Percentiles rank a stretch among this genome's conserved stretches.
Conservation (phyloP, 208 protist genomes). For the Trypanosoma avium region DNA sequence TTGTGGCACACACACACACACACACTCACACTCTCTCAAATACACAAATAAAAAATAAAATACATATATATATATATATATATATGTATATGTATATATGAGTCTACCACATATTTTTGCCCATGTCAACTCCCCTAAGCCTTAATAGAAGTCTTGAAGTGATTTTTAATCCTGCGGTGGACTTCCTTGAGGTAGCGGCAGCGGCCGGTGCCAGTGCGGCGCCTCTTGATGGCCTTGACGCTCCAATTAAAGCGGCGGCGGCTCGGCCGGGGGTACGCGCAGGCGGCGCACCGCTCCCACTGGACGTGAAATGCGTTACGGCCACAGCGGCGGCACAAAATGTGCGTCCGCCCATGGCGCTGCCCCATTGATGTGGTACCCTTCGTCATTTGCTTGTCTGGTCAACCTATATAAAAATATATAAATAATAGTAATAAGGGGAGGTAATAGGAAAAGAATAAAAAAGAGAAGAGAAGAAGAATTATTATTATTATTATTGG, state of each 20-base stretch:
- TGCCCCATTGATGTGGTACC: slow-evolving; percentile 90
- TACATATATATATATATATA: not conserved
- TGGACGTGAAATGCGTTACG: slow-evolving; percentile 97
- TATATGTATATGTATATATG: not conserved
- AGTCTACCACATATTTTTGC: not conserved
- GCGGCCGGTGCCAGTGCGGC: slow-evolving; percentile 98
- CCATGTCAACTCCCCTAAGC: slow-evolving; percentile 32
- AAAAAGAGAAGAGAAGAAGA: not conserved
- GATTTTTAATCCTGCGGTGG: slow-evolving; percentile 96
- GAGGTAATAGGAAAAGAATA: not conserved
- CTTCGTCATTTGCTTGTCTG: slow-evolving; percentile 70
- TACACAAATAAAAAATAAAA: slow-evolving; percentile 6
- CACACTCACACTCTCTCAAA: not conserved
- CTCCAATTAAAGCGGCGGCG: slow-evolving; percentile 97
- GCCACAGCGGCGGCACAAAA: slow-evolving; percentile 97
- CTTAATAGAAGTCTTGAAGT: slow-evolving; percentile 94
- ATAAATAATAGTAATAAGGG: not conserved
- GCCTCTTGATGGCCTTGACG: slow-evolving; percentile 97
- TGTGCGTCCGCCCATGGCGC: slow-evolving; percentile 95
- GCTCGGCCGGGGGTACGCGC: slow-evolving; percentile 96
- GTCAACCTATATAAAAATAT: slow-evolving; percentile 1
- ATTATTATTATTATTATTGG: no score
- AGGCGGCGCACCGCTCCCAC: slow-evolving; percentile 97
- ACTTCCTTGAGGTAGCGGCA: slow-evolving; percentile 97
- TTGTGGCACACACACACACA: not conserved